These are phyloP conservation scores for Ceriops tagal DNA, from an alignment of 345 rosid species.

Conservation along the genomic window DNA sequence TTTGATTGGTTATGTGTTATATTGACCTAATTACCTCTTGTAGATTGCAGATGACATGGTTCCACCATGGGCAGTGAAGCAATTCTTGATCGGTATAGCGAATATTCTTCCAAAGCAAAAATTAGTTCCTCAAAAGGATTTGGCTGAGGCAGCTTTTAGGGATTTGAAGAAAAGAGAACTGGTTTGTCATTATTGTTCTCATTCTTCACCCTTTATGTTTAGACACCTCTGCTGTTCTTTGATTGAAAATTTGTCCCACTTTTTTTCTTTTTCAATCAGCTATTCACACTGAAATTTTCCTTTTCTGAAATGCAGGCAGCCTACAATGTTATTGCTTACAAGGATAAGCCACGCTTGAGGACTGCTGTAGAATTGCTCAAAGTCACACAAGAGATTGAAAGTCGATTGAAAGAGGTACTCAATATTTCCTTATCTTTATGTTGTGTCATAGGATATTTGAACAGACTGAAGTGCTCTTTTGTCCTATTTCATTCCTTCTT, in stretches of 20 bases:
- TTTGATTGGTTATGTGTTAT: not conserved
- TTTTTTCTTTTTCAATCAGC: not conserved
- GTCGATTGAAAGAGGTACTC: slow-evolving; percentile 41
- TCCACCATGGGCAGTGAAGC: slow-evolving; percentile 61
- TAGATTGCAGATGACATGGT: slow-evolving; percentile 90
- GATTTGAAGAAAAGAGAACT: slow-evolving; percentile 57
- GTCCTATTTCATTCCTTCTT: not conserved
- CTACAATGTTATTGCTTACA: slow-evolving; percentile 77
- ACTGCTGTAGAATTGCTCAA: slow-evolving; percentile 77
- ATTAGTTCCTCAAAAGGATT: slow-evolving; percentile 89
- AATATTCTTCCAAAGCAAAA: slow-evolving; percentile 69
- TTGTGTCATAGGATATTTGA: not conserved
- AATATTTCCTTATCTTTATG: not conserved
- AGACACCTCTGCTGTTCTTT: not conserved
- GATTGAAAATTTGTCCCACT: not conserved
- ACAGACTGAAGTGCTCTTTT: not conserved
- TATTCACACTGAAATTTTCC: not conserved
- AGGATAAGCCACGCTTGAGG: slow-evolving; percentile 65
- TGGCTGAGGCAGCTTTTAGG: slow-evolving; percentile 81
- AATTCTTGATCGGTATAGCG: slow-evolving; percentile 68
- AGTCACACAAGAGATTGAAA: slow-evolving; percentile 50
- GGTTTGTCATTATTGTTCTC: slow-evolving; percentile 33
- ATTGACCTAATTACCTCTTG: not conserved
- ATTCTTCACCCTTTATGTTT: not conserved
- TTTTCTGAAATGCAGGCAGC: slow-evolving; percentile 44